Conservation (phyloP, 2,329 filamentous ascomycete species). For the Curvularia verruculosa region DNA sequence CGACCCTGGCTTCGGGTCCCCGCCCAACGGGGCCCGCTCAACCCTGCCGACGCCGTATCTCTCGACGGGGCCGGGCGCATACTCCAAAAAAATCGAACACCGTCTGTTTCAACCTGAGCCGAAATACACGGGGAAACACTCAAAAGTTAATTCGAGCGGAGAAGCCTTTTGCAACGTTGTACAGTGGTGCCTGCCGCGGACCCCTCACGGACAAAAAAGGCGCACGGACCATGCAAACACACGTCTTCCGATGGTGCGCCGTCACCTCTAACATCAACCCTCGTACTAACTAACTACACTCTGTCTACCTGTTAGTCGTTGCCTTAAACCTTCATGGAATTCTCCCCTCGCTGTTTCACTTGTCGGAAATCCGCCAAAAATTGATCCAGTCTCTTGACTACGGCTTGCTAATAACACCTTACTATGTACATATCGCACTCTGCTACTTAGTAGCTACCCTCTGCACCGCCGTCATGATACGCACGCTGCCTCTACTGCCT, state of each 20-base stretch:
- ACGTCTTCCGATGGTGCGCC: constrained; percentile 6
- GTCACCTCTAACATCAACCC: background rate
- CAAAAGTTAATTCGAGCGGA: background rate
- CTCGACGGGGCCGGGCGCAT: constrained; percentile 35
- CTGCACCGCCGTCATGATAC: background rate
- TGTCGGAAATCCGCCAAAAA: background rate
- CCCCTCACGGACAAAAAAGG: constrained; percentile 9
- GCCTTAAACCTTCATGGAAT: background rate
- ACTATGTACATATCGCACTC: background rate
- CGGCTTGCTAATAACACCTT: background rate
- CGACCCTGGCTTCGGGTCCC: constrained; percentile 42
- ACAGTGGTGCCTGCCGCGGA: constrained; percentile 17
- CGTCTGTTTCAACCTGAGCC: constrained; percentile 22
- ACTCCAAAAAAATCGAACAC: constrained; percentile 25
- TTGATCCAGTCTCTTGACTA: background rate
- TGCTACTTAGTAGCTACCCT: background rate
- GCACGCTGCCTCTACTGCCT: background rate
- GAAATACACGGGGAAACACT: background rate
- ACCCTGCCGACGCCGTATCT: constrained; percentile 26
- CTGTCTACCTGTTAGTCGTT: background rate
- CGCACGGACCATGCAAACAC: constrained; percentile 11
- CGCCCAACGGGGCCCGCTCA: constrained; percentile 30
- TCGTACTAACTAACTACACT: background rate
- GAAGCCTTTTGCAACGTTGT: background rate
- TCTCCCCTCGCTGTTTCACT: background rate